These are phyloP conservation scores for Rhododendron vialii DNA, from an alignment of 148 eudicot genomes.

Conservation along the genomic window DNA sequence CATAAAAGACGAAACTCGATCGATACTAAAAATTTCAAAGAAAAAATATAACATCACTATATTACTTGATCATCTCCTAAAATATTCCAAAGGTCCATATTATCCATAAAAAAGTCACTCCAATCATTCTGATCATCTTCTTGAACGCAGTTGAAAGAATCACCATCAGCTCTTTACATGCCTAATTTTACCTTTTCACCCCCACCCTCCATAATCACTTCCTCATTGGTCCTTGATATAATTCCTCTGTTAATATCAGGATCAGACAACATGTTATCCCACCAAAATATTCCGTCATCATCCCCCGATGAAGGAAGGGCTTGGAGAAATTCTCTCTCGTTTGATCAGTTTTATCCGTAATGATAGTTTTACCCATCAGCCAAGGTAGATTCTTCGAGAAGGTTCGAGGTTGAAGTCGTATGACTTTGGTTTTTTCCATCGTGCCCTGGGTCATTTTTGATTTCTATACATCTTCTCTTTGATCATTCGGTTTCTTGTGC, in stretches of 20 bases:
- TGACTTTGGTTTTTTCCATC: not conserved
- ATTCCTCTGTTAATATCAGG: not conserved
- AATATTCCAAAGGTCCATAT: not conserved
- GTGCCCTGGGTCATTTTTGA: not conserved
- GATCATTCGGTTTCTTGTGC: not conserved
- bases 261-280: not conserved
- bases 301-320: not conserved
- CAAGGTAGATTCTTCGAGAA: not conserved
- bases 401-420: not conserved
- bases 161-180: not conserved
- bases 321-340: not conserved
- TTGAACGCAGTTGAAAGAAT: not conserved
- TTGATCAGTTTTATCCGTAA: not conserved
- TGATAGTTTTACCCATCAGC: no score
- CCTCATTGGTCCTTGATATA: not conserved
- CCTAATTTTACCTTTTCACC: not conserved
- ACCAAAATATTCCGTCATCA: not conserved
- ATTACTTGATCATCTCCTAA: not conserved
- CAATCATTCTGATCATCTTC: not conserved
- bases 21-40: no score
- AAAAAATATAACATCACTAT: not conserved
- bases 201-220: not conserved
- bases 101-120: not conserved
- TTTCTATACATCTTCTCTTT: not conserved
- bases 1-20: no score